Conservation (phyloP, 2,329 filamentous ascomycete genomes). For the Colletotrichum ledebouriae region DNA sequence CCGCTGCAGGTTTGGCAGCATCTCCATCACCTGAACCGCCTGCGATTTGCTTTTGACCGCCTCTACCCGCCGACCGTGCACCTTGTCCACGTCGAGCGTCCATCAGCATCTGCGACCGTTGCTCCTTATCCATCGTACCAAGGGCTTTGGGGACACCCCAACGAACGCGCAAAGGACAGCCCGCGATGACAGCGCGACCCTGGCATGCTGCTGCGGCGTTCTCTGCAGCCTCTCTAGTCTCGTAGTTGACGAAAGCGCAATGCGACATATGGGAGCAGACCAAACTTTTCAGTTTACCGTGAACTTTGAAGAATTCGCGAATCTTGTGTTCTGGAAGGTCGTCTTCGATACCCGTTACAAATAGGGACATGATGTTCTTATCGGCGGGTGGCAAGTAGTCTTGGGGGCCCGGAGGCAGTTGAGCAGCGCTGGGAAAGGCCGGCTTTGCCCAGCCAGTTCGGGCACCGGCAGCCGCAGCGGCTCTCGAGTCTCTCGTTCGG, state of each 20-base stretch:
- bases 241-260: constrained; percentile 96
- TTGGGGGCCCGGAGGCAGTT: constrained; percentile 83
- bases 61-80: constrained; percentile 47
- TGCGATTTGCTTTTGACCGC: constrained; percentile 37
- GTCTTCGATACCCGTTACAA: constrained; percentile 95
- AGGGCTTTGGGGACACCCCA: constrained; percentile 95
- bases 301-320: constrained; percentile 88
- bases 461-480: constrained; percentile 64
- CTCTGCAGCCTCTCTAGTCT: constrained; percentile 86
- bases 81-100: constrained; percentile 70
- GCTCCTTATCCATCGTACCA: constrained; percentile 90
- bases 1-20: constrained; percentile 38
- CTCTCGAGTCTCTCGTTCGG: constrained; percentile 76
- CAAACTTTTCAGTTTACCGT: constrained; percentile 91
- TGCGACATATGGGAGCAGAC: constrained; percentile 98
- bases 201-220: constrained; percentile 86
- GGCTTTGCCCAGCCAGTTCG: constrained; percentile 63
- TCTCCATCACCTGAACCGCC: constrained; percentile 11
- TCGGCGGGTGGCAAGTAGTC: constrained; percentile 91
- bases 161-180: constrained; percentile 88
- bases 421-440: constrained; percentile 77
- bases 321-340: constrained; percentile 94
- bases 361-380: constrained; percentile 89
- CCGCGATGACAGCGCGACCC: constrained; percentile 89
- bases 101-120: constrained; percentile 83